Conservation (phyloP, 345 rosid species). For the Salix koriyanagi region DNA sequence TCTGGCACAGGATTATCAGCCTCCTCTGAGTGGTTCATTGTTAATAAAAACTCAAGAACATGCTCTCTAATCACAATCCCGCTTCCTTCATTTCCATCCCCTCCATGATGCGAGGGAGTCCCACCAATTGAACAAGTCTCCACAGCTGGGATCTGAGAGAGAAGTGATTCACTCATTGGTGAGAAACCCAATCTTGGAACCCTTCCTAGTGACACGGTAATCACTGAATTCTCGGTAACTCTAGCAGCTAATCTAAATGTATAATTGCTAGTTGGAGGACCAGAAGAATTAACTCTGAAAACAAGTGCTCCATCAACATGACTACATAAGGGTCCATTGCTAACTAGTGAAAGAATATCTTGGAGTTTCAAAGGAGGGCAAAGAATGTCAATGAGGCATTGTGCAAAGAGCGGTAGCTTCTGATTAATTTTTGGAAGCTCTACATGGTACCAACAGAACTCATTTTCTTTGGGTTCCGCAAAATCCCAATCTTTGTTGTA, state of each 20-base stretch:
- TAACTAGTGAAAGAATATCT: constrained; percentile 86
- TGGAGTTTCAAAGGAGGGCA: constrained; percentile 96
- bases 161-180: constrained; percentile 66
- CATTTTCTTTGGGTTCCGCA: constrained; percentile 55
- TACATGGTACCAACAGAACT: constrained; percentile 96
- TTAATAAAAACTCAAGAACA: constrained; percentile 87
- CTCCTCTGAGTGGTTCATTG: constrained; percentile 98
- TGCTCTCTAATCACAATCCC: constrained; percentile 92
- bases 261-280: constrained; percentile 67
- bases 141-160: constrained; percentile 84
- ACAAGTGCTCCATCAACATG: constrained; percentile 89
- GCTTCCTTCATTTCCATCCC: constrained; percentile 52
- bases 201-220: constrained; percentile 85
- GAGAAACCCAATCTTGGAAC: constrained; percentile 95
- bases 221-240: constrained; percentile 82
- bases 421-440: constrained; percentile 85
- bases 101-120: constrained; percentile 34
- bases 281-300: constrained; percentile 93
- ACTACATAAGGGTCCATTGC: constrained; percentile 92
- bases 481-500: constrained; percentile 82
- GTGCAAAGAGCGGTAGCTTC: constrained; percentile 74
- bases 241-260: constrained; percentile 91
- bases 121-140: constrained; percentile 42
- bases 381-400: constrained; percentile 77
- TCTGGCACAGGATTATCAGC: constrained; percentile 94